Base-by-base conservation (phyloP, 768 basidiomycete genomes). In the Agaricus blazei region DNA sequence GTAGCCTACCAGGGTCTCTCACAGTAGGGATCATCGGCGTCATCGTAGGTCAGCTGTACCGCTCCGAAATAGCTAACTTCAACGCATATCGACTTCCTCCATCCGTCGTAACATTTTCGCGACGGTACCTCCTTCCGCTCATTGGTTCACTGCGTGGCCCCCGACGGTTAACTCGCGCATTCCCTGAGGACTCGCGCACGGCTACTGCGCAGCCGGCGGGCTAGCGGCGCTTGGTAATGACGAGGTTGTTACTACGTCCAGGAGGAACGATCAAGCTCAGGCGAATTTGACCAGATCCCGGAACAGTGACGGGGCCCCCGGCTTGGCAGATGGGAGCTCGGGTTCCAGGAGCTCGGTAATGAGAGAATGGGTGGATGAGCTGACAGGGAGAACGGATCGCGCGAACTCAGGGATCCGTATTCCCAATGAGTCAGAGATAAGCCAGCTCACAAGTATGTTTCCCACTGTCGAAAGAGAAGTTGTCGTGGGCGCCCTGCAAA, bases 41-140 rank as follows among this genome's bases (percentile, higher is more conserved):
- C 6, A 59, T 88, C 8, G 71, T 81, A 5, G 92, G 93, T 1
- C 82, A 85, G 62, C 71, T 92, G 36, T 96, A 95, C 66, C 87
- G 92, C 38, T 87, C 92, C 7, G 92, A 94, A 65, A 64, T 93
- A 14, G 78, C 89, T 15, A 83, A 82, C 52, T 76, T 94, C 48
- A 93, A 94, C 63, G 69, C 79, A 3, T 95, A 91, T 74, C 84
- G 93, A 26, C 68, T 96, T 27, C 82, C 93, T 0, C 77, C 77
- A 0, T 69, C 75, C 4, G 58, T 88, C 7, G 74, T 87, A 40
- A 66, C 70, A 15, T 77, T 93, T 57, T 72, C 82, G 12, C 69
- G 70, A n/a, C 75, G 74, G 3, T 81, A 81, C 62, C 64, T 94
- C 9, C 70, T 74, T 4, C 91, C 92, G 0, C 63, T 93, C 15